Evolutionary conservation across 805 yeast species (phyloP).

Genomic region (Suhomyces sp.): DNA sequence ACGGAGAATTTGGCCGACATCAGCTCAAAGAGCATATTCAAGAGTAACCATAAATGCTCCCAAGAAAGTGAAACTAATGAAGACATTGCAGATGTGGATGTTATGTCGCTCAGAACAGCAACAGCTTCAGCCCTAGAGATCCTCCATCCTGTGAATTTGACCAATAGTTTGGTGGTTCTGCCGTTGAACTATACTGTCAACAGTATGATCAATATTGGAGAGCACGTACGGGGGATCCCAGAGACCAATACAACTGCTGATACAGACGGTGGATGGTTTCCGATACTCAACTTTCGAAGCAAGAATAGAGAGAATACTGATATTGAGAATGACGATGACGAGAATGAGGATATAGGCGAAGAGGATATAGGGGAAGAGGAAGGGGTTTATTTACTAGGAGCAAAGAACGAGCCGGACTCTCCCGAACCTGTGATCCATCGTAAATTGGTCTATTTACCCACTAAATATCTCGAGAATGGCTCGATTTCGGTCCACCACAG

Average conservation of each 20-base stretch:
- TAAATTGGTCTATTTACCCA: constrained; percentile 25
- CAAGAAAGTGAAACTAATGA: constrained; percentile 7
- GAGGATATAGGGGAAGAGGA: constrained; percentile 7
- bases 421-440: constrained; percentile 14
- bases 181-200: constrained; percentile 36
- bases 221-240: constrained; percentile 3
- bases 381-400: constrained; percentile 28
- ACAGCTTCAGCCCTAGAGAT: constrained; percentile 23
- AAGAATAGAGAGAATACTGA: background rate
- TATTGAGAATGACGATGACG: background rate
- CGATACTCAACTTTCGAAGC: background rate
- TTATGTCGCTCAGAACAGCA: constrained; percentile 5
- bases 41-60: constrained; percentile 1
- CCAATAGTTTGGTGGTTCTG: constrained; percentile 36
- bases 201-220: constrained; percentile 28
- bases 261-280: background rate
- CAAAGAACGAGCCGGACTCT: constrained; percentile 5
- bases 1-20: constrained; percentile 12
- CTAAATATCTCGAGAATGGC: constrained; percentile 5
- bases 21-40: constrained; percentile 1
- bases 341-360: background rate
- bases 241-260: background rate
- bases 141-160: constrained; percentile 32
- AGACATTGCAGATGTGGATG: constrained; percentile 3
- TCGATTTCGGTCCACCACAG: constrained; percentile 5